Evolutionary conservation across 768 basidiomycete genomes (phyloP).

Genomic region (Boletales sp.): DNA sequence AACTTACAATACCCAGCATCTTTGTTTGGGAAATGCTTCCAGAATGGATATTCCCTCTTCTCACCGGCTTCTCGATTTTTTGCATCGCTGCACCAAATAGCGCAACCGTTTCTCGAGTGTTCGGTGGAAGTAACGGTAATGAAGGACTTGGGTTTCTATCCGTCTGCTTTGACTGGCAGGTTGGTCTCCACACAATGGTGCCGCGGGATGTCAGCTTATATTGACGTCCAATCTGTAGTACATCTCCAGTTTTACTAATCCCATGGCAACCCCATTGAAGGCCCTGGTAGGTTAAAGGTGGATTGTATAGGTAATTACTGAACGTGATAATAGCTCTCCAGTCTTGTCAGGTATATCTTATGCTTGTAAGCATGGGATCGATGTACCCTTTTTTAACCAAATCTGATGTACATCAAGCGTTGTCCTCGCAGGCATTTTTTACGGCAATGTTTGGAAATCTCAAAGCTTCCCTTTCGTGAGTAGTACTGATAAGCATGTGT

Average conservation of each 20-base stretch:
- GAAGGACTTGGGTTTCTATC: constrained; percentile 61
- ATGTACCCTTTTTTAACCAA: not conserved
- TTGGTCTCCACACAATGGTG: constrained; percentile 22
- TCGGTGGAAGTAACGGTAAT: constrained; percentile 61
- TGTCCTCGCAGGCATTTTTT: constrained; percentile 36
- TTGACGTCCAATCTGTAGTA: constrained; percentile 11
- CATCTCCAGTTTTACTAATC: constrained; percentile 32
- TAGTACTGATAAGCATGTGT: constrained; percentile 12
- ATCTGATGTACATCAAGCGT: constrained; percentile 9
- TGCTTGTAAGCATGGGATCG: constrained; percentile 41
- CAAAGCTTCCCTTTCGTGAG: constrained; percentile 57
- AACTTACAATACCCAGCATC: constrained; percentile 26
- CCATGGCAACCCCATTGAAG: constrained; percentile 50
- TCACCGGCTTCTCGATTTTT: constrained; percentile 60
- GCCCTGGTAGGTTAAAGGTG: constrained; percentile 34
- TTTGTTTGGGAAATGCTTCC: constrained; percentile 28
- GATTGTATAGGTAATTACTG: not conserved
- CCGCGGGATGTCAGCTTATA: not conserved
- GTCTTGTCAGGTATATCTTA: constrained; percentile 45
- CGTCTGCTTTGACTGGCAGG: constrained; percentile 60
- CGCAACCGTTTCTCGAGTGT: constrained; percentile 49
- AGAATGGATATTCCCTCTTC: constrained; percentile 47
- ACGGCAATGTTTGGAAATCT: constrained; percentile 53
- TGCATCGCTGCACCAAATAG: constrained; percentile 54
- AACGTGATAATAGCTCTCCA: constrained; percentile 32